Base-by-base conservation (phyloP, 2,329 filamentous ascomycete genomes). In the Cladosporium sphaerospermum region DNA sequence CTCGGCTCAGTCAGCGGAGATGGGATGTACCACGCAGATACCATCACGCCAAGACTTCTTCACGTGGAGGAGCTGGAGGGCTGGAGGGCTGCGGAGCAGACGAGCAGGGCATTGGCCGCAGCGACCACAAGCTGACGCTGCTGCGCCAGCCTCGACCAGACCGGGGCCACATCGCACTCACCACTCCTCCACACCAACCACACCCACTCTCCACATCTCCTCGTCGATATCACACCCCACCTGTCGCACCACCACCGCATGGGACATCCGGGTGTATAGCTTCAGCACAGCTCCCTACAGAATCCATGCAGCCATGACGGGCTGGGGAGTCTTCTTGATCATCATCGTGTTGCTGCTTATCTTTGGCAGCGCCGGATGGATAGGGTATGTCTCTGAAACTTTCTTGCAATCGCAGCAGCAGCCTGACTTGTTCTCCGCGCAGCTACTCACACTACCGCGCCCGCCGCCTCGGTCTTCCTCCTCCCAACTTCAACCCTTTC, bases 401-500 rank as follows among this genome's bases (percentile, higher is more conserved):
- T n/a, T 37, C 45, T 44, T 11, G 3, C 18, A 11, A 45, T 37
- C 36, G 49, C 40, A 16, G 32, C 46, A 44, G 14, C 46, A 53
- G 37, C 48, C 52, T 19, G 28, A 16, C n/a, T 45, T 36, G 13
- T 45, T 31, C 44, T 28, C 23, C 14, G 31, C 23, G 28, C 47
- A 70, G 68, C 64, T 90, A 84, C 65, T 83, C 84, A 31, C 85
- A 88, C 64, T 75, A 85, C 62, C 85, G 85, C 62, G 88, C 88
- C 47, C 79, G 83, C 57, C 81, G 82, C 65, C 78, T 90, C 52
- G 89, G 89, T 54, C 82, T 92, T 7, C 87, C 88, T 4, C 81
- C 85, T 32, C 88, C 88, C 1, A 78, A 80, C 9, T 71, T 86
- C 54, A 82, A 90, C 64, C 88, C 88, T 49, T 92, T 91, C 77